These are phyloP conservation scores for Suaeda aralocaspica DNA, from an alignment of 148 eudicot species.

Conservation along the genomic window DNA sequence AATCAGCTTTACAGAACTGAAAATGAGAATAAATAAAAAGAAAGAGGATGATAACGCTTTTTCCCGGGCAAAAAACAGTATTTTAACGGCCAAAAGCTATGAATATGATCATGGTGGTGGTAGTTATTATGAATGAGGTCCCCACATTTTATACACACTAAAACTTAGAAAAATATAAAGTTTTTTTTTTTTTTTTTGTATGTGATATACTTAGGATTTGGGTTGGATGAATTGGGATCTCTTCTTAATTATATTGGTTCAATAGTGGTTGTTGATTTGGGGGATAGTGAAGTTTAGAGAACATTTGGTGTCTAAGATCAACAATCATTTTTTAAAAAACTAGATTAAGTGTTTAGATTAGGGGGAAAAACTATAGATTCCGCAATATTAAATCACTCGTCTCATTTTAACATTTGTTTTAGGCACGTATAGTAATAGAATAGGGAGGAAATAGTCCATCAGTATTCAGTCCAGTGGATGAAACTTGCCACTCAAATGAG, in stretches of 20 bases:
- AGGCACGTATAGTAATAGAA: too few species aligned
- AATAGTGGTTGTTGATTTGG: background rate
- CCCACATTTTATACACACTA: constrained; percentile 10
- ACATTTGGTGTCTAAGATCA: background rate
- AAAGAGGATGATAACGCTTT: constrained; percentile 37
- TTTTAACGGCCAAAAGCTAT: constrained; percentile 44
- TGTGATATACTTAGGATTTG: constrained; percentile 17
- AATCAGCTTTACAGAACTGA: constrained; percentile 59
- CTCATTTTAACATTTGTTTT: too few species aligned
- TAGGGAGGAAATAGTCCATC: too few species aligned
- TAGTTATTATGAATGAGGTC: constrained; percentile 31
- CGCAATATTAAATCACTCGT: too few species aligned
- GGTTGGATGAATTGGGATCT: constrained; percentile 3
- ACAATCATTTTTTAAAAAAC: too few species aligned
- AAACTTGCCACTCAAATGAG: too few species aligned
- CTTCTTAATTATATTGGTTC: background rate
- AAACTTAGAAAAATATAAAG: background rate
- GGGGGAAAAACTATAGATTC: too few species aligned
- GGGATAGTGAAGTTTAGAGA: background rate
- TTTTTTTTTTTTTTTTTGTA: constrained; percentile 1
- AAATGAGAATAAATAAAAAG: constrained; percentile 24
- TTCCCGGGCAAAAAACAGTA: constrained; percentile 74
- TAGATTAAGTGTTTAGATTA: too few species aligned
- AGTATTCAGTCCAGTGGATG: too few species aligned
- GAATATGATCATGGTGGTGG: constrained; percentile 30